Percentiles rank a stretch among this genome's conserved stretches.
Conservation (phyloP, 768 basidiomycete genomes). For the Lactifluus subvellereus region DNA sequence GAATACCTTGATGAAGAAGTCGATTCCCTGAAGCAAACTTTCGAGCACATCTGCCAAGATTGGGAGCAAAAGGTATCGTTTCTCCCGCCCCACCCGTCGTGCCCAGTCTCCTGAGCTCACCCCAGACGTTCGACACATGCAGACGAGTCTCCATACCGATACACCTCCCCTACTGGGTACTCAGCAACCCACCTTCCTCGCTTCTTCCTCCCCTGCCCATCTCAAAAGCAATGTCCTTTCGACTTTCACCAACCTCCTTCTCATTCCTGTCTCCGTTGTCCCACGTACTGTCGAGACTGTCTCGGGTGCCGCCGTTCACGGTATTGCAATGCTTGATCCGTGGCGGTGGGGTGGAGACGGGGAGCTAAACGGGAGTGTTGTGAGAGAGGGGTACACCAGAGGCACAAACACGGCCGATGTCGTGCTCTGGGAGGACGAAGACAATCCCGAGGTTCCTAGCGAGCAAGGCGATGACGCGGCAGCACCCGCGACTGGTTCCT, state of each 20-base stretch:
- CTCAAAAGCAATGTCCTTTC: slow-evolving; percentile 91
- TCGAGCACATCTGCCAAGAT: slow-evolving; percentile 66
- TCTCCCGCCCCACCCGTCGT: slow-evolving; percentile 31
- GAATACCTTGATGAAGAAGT: slow-evolving; percentile 95
- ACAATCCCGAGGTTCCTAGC: slow-evolving; percentile 10
- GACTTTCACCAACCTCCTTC: slow-evolving; percentile 82
- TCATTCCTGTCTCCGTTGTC: slow-evolving; percentile 94
- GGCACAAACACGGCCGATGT: slow-evolving; percentile 19
- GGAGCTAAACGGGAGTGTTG: slow-evolving; percentile 8
- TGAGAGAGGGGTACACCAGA: slow-evolving; percentile 17
- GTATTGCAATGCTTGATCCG: slow-evolving; percentile 86
- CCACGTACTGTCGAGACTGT: slow-evolving; percentile 65
- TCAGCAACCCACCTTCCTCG: slow-evolving; percentile 20
- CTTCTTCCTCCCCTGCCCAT: slow-evolving; percentile 58
- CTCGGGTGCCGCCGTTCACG: slow-evolving; percentile 73
- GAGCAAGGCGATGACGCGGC: slow-evolving; percentile 19
- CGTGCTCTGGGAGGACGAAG: slow-evolving; percentile 22
- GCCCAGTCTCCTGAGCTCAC: slow-evolving; percentile 63
- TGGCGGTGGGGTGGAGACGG: slow-evolving; percentile 66
- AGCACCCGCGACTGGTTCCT: slow-evolving; percentile 20
- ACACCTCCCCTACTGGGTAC: not conserved
- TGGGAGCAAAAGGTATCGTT: slow-evolving; percentile 72
- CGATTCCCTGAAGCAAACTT: slow-evolving; percentile 66
- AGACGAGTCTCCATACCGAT: slow-evolving; percentile 17
- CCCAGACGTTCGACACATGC: slow-evolving; percentile 34